A percentile compares a stretch with the other conserved stretches of the same genome.
Conservation (phyloP, 345 rosid species). For the Linum trigynum region DNA sequence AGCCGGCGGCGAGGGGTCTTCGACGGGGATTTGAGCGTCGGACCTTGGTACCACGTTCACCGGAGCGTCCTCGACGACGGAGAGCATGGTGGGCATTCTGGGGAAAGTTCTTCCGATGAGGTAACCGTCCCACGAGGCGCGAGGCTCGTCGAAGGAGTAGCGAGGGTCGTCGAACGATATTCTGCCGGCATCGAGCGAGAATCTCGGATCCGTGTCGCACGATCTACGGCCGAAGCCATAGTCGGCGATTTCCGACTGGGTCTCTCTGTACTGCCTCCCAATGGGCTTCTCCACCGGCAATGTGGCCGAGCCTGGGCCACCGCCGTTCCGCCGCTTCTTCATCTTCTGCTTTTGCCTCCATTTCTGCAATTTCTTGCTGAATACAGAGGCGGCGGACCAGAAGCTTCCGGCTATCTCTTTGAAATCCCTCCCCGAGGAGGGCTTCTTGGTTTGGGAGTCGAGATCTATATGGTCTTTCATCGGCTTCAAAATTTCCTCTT, state of each 20-base stretch:
- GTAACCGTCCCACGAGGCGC: conserved; percentile 96
- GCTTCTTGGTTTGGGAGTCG: conserved; percentile 65
- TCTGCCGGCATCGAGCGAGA: conserved; percentile 77
- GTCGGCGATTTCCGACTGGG: conserved; percentile 96
- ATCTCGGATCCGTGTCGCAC: conserved; percentile 97
- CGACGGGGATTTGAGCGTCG: conserved; percentile 69
- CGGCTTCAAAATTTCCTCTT: conserved; percentile 42
- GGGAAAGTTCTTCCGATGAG: conserved; percentile 63
- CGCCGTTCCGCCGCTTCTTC: conserved; percentile 52
- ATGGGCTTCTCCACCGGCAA: conserved; percentile 95
- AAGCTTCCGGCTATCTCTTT: conserved; percentile 76
- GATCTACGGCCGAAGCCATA: conserved; percentile 92
- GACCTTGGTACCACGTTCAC: conserved; percentile 46
- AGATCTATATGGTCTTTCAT: conserved; percentile 94
- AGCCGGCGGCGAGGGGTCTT: conserved; percentile 29
- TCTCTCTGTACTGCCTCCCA: conserved; percentile 79
- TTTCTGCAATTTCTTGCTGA: conserved; percentile 89
- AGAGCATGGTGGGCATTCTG: conserved; percentile 79
- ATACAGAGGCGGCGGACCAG: conserved; percentile 98
- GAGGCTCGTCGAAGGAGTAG: conserved; percentile 85
- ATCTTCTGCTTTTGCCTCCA: conserved; percentile 96
- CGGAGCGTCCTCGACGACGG: conserved; percentile 92
- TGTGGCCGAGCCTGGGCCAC: conserved; percentile 56
- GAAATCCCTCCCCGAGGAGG: conserved; percentile 49
- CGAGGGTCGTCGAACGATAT: conserved; percentile 78